A percentile compares a stretch with the other conserved stretches of the same genome.
phyloP scores from a whole-genome alignment of 106 monocot species.

The Acanthochlamys bracteata region DNA sequence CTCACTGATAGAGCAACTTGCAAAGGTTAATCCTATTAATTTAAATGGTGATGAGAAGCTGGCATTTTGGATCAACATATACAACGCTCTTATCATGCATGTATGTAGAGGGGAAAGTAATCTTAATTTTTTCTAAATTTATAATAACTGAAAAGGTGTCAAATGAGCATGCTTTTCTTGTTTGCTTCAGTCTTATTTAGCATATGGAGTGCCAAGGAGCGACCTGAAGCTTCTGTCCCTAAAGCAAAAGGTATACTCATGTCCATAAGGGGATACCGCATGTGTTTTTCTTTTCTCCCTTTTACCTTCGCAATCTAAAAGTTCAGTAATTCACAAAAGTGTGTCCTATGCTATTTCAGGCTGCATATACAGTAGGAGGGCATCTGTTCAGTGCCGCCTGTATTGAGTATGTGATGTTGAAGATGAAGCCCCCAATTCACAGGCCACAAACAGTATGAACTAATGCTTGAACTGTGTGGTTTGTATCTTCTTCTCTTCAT shows the following conservation, averaged over 20 bases:
- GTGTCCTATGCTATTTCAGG: slow-evolving; percentile 24
- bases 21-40: slow-evolving; percentile 67
- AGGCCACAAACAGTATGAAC: slow-evolving; percentile 67
- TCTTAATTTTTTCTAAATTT: neutral
- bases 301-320: neutral
- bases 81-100: slow-evolving; percentile 94
- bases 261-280: neutral
- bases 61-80: slow-evolving; percentile 92
- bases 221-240: slow-evolving; percentile 76
- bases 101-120: slow-evolving; percentile 24
- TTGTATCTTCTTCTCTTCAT: neutral
- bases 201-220: slow-evolving; percentile 83
- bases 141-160: neutral
- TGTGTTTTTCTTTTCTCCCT: neutral
- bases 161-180: neutral
- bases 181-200: slow-evolving; percentile 68
- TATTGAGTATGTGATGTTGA: slow-evolving; percentile 73
- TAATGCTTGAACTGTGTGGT: neutral
- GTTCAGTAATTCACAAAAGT: too few relatives aligned
- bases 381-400: slow-evolving; percentile 76
- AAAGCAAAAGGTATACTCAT: slow-evolving; percentile 73
- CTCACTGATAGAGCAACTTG: slow-evolving; percentile 65
- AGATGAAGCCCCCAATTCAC: slow-evolving; percentile 61
- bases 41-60: slow-evolving; percentile 54
- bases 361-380: slow-evolving; percentile 79